Percentiles rank a stretch among this genome's conserved stretches.
These are phyloP conservation scores for Xylaria sp. DNA, from an alignment of 495 filamentous ascomycete genomes.

Conservation along the genomic window DNA sequence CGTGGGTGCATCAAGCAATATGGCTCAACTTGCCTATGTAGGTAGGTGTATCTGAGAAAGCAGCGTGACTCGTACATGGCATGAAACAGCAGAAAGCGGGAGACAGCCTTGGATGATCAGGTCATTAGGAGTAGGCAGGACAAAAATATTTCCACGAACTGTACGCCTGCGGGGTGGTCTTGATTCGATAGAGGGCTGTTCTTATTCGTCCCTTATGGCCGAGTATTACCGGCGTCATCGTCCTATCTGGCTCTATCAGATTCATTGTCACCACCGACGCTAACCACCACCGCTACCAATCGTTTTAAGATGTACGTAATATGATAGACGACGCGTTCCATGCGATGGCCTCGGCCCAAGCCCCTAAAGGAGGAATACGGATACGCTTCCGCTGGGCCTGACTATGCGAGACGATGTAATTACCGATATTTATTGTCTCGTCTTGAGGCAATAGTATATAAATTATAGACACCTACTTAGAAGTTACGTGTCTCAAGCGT, in stretches of 20 bases:
- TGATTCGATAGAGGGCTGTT: neutral
- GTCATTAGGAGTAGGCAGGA: slow-evolving; percentile 1
- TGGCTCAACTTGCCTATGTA: slow-evolving; percentile 1
- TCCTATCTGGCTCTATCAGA: neutral
- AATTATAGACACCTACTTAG: slow-evolving; percentile 11
- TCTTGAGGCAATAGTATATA: neutral
- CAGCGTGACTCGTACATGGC: neutral
- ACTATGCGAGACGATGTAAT: neutral
- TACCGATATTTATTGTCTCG: neutral
- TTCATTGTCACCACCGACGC: neutral
- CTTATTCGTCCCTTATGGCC: neutral
- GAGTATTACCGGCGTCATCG: neutral
- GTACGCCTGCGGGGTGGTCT: neutral
- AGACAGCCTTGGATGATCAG: neutral
- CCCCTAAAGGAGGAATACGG: neutral
- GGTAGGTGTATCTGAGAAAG: neutral
- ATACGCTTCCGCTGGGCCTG: neutral
- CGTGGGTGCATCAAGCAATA: neutral
- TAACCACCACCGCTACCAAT: neutral
- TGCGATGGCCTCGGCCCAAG: slow-evolving; percentile 1
- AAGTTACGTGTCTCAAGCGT: neutral
- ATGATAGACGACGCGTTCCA: neutral
- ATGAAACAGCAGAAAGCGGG: neutral
- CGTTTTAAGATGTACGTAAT: neutral
- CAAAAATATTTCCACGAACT: slow-evolving; percentile 22